Base-by-base conservation (phyloP, 257 asterid species). In the Capsicum pubescens region DNA sequence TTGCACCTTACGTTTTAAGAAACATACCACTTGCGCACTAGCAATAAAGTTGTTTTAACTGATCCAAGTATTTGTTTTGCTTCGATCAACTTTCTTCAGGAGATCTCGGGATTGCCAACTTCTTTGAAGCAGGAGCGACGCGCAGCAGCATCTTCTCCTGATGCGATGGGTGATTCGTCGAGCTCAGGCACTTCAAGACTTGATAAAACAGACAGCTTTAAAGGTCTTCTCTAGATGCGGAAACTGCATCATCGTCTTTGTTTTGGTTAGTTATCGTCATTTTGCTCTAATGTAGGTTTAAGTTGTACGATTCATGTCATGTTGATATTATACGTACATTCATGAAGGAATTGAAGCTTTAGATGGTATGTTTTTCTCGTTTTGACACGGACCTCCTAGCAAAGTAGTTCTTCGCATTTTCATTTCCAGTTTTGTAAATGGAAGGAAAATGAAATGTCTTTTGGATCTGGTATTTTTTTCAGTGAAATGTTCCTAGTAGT, bases 21-120 rank as follows among this genome's bases (percentile, higher is more conserved):
- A 66, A 32, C 72, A 32, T 32, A 14, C 19, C 21, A 35, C 50
- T 67, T 16, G 0, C 13, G 2, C 50, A 35, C 50, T 35, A 35
- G 74, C 12, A 2, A 35, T 67, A 67, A 35, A 67, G 61, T 56
- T 56, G 61, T 15, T 56, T 15, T 15, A 6, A 35, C 35, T 35
- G n/a, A 0, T 11, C 12, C 14, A 67, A 67, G 72, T 64, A 32
- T 36, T 64, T 68, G 76, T 36, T 68, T 56, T 56, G n/a, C 72
- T 66, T 14, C 72, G 13, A 66, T 36, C 81, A 21, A 63, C 19
- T 44, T 82, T 79, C 52, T 86, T 58, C 97, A 94, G 97, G 98
- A 93, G 87, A 89, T 91, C 44, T 94, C 98, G 6, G 98, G 97
- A 63, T 79, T 95, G 87, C 98, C 95, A 17, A 91, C 95, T 81